These are phyloP conservation scores for Quercus mongolica DNA, from an alignment of 306 rosid species.

Conservation along the genomic window DNA sequence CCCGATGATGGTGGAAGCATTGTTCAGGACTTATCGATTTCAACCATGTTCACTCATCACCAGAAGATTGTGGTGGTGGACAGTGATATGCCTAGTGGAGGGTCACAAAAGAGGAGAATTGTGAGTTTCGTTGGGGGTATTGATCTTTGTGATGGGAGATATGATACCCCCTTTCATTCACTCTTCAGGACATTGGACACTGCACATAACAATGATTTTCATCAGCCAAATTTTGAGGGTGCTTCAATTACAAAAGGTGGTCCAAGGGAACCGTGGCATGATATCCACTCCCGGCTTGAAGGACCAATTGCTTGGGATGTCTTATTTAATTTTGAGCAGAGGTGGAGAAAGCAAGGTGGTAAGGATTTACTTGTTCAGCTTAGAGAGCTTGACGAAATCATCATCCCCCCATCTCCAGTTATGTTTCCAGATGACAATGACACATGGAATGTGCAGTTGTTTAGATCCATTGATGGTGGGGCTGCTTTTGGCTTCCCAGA, in stretches of 20 bases:
- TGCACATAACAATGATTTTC: constrained; percentile 69
- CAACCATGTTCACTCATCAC: constrained; percentile 81
- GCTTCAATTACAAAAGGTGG: constrained; percentile 65
- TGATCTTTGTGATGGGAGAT: constrained; percentile 80
- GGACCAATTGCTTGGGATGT: constrained; percentile 84
- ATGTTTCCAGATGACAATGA: constrained; percentile 60
- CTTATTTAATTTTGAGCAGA: constrained; percentile 68
- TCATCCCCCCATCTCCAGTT: constrained; percentile 68
- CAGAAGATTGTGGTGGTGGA: constrained; percentile 81
- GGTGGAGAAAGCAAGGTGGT: constrained; percentile 81
- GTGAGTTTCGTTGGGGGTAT: constrained; percentile 77
- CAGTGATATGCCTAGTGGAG: constrained; percentile 44
- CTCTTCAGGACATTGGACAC: constrained; percentile 71
- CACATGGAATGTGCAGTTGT: constrained; percentile 73
- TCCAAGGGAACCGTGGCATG: constrained; percentile 82
- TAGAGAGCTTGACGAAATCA: constrained; percentile 55
- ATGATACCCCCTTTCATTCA: constrained; percentile 66
- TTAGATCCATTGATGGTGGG: constrained; percentile 76
- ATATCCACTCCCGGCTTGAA: constrained; percentile 72
- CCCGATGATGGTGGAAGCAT: constrained; percentile 74
- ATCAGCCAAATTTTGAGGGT: constrained; percentile 68
- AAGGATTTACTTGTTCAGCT: constrained; percentile 52
- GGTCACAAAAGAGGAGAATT: constrained; percentile 50
- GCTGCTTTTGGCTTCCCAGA: constrained; percentile 83
- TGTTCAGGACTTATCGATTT: constrained; percentile 55